These are phyloP conservation scores for Novymonas esmeraldas DNA, from an alignment of 208 protist genomes.

Conservation along the genomic window DNA sequence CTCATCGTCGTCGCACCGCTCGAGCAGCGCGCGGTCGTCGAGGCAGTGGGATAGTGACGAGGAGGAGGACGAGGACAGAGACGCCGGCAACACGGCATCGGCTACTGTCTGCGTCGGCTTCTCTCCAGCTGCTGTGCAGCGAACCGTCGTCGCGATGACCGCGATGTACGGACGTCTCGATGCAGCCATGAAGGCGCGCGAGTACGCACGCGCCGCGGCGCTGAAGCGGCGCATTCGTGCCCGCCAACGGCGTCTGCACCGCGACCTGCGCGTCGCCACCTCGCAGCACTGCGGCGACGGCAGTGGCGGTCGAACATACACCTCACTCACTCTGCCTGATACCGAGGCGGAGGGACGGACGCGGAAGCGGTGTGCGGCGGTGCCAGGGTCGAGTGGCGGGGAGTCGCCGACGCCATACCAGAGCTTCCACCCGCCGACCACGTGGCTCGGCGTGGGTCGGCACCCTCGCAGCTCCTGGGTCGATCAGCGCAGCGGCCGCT, in stretches of 20 bases:
- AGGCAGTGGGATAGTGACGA: background rate
- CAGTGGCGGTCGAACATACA: too few species aligned
- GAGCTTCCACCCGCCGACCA: conserved; percentile 50
- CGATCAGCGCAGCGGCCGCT: conserved; percentile 51
- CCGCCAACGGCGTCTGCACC: conserved; percentile 19
- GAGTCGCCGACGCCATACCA: conserved; percentile 17
- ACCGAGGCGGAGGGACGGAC: too few species aligned
- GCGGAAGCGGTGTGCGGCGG: too few species aligned
- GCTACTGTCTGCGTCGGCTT: background rate
- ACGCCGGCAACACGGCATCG: too few species aligned
- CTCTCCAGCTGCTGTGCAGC: background rate
- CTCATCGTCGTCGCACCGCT: background rate
- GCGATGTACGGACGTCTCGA: conserved; percentile 25
- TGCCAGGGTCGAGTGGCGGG: background rate
- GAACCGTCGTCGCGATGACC: conserved; percentile 25
- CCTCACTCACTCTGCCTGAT: too few species aligned
- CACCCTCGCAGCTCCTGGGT: conserved; percentile 37
- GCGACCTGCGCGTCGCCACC: background rate
- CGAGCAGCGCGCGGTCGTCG: background rate
- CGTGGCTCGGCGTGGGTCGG: conserved; percentile 40
- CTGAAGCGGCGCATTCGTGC: conserved; percentile 20
- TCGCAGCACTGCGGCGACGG: background rate
- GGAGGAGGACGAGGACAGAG: background rate
- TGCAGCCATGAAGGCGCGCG: conserved; percentile 26
- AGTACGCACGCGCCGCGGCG: conserved; percentile 1